Evolutionary conservation across 139 green algal species (phyloP).

Genomic region (Chlorella sp.): DNA sequence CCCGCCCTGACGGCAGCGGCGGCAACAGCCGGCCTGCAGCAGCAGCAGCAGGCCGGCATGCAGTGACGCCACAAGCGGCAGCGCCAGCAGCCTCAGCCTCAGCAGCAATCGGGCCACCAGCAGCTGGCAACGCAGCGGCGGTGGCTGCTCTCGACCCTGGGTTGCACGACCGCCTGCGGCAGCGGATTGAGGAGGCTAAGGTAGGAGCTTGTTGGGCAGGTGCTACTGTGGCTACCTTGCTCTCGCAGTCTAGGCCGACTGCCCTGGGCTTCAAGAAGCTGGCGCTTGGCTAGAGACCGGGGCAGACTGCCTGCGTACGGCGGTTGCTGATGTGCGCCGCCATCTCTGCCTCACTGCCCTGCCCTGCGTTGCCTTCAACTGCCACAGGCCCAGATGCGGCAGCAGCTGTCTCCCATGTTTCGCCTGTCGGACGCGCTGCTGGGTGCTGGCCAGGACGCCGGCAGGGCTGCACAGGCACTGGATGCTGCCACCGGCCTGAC

Average conservation of each 20-base stretch:
- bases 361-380: background rate
- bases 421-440: conserved; percentile 21
- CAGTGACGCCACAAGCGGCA: too few species aligned
- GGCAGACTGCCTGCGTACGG: too few species aligned
- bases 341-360: background rate
- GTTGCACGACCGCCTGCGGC: conserved; percentile 15
- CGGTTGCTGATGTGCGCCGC: background rate
- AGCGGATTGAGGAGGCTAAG: conserved; percentile 20
- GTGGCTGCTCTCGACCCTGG: background rate
- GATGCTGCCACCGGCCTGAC: conserved; percentile 9
- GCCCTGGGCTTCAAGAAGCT: too few species aligned
- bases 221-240: background rate
- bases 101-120: background rate
- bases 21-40: background rate
- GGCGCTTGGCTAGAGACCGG: too few species aligned
- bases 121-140: background rate
- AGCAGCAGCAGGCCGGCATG: too few species aligned
- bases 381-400: conserved; percentile 22
- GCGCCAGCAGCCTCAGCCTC: background rate
- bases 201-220: background rate
- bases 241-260: too few species aligned
- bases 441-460: background rate
- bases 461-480: conserved; percentile 1
- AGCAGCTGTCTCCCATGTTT: conserved; percentile 39
- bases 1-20: background rate